phyloP scores from a whole-genome alignment of 164 flowering plant species.

The Kalanchoe fedtschenkoi region DNA sequence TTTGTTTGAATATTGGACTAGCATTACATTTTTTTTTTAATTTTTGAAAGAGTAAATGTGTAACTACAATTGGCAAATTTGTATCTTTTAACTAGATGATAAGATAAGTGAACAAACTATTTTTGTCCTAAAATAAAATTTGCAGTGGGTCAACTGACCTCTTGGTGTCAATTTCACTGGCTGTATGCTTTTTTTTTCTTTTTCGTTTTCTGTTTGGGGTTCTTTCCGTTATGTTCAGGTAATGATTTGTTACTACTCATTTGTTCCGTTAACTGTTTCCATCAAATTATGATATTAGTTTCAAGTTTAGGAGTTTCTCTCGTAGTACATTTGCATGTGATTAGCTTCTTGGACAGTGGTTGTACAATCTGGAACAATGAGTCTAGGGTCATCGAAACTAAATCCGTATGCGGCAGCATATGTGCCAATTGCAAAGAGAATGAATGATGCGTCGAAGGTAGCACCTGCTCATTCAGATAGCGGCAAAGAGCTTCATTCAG shows the following conservation, averaged over 20 bases:
- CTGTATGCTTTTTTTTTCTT: no score
- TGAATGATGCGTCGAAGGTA: conserved; percentile 7
- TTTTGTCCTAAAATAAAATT: no score
- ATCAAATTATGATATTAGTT: neutral
- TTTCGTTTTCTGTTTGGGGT: no score
- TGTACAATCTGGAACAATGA: conserved; percentile 10
- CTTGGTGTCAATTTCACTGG: no score
- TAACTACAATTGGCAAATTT: no score
- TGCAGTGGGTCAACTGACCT: no score
- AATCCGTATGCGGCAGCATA: conserved; percentile 35
- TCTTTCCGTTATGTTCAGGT: neutral
- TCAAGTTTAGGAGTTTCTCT: neutral
- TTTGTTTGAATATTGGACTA: no score
- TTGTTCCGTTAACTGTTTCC: no score
- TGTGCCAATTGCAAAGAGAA: conserved; percentile 28
- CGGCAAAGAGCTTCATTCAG: neutral
- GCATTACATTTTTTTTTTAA: no score
- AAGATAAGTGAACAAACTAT: no score
- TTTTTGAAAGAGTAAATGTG: no score
- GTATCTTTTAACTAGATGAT: no score
- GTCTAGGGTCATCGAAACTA: conserved; percentile 14
- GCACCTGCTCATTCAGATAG: neutral
- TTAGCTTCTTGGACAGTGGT: neutral
- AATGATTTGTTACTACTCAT: neutral
- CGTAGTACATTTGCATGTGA: neutral